These are phyloP conservation scores for Chaetomium fimeti DNA, from an alignment of 495 filamentous ascomycete genomes.

Conservation along the genomic window DNA sequence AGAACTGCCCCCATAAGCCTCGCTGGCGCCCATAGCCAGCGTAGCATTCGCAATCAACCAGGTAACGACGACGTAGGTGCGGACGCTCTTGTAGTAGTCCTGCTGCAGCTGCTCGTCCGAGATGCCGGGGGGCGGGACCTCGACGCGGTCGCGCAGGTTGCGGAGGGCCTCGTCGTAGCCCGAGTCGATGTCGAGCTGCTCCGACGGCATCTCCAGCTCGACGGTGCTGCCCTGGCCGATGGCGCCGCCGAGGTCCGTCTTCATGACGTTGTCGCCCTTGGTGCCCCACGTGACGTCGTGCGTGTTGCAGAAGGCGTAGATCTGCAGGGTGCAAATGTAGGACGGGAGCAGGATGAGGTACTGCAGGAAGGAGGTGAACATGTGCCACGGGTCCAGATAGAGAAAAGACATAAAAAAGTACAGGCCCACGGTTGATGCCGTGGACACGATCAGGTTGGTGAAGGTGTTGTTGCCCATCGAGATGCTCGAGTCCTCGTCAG, in stretches of 20 bases:
- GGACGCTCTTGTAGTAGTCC: constrained; percentile 96
- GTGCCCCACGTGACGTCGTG: constrained; percentile 99
- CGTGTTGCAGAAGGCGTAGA: constrained; percentile 99
- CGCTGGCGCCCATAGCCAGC: constrained; percentile 89
- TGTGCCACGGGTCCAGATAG: constrained; percentile 98
- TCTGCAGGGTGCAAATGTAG: constrained; percentile 96
- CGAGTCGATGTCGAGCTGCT: constrained; percentile 96
- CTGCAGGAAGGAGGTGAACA: constrained; percentile 90
- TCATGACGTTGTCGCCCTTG: constrained; percentile 94
- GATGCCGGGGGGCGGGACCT: constrained; percentile 61
- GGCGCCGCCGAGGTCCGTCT: constrained; percentile 86
- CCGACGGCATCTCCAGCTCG: constrained; percentile 92
- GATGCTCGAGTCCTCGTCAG: constrained; percentile 46
- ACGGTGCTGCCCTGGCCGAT: constrained; percentile 68
- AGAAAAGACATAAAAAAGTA: constrained; percentile 96
- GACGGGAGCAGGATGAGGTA: constrained; percentile 89
- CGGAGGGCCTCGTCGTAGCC: constrained; percentile 97
- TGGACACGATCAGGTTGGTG: constrained; percentile 91
- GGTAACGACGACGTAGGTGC: constrained; percentile 96
- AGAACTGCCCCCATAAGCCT: constrained; percentile 68
- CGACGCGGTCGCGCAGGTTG: constrained; percentile 89
- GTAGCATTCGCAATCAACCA: constrained; percentile 94
- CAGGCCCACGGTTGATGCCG: constrained; percentile 81
- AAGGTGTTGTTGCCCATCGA: constrained; percentile 79
- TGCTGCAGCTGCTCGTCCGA: constrained; percentile 86